phyloP scores from a whole-genome alignment of 306 rosid genomes.

The Mimosa pudica region DNA sequence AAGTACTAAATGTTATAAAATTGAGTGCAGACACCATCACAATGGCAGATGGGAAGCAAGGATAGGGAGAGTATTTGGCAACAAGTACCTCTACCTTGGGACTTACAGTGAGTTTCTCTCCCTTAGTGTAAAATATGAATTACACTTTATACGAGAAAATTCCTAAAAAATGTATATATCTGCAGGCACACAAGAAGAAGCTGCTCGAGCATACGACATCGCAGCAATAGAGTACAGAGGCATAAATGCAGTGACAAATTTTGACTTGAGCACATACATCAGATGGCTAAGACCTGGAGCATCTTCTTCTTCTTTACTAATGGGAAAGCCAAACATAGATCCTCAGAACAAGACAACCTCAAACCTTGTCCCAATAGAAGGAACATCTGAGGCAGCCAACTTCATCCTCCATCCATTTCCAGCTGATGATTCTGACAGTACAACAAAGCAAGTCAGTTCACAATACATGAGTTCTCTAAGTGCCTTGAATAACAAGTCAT shows the following conservation, averaged over 20 bases:
- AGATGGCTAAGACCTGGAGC: slow-evolving; percentile 78
- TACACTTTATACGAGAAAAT: not conserved
- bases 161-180: not conserved
- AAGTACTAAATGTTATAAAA: slow-evolving; percentile 30
- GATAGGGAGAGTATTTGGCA: slow-evolving; percentile 95
- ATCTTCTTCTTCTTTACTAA: slow-evolving; percentile 42
- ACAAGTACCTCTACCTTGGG: slow-evolving; percentile 96
- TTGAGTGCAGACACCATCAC: slow-evolving; percentile 73
- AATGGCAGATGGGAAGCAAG: slow-evolving; percentile 99
- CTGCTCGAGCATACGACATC: slow-evolving; percentile 85
- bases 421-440: slow-evolving; percentile 34
- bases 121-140: not conserved
- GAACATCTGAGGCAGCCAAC: slow-evolving; percentile 33
- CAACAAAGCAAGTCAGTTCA: slow-evolving; percentile 37
- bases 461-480: slow-evolving; percentile 37
- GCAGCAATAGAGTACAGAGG: slow-evolving; percentile 97
- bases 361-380: slow-evolving; percentile 35
- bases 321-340: slow-evolving; percentile 37
- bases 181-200: slow-evolving; percentile 92
- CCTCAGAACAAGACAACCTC: slow-evolving; percentile 35
- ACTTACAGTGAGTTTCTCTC: slow-evolving; percentile 68
- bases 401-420: slow-evolving; percentile 41
- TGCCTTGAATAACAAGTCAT: slow-evolving; percentile 43
- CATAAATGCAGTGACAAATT: slow-evolving; percentile 86
- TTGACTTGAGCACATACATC: slow-evolving; percentile 78